Conservation (phyloP, 1,284 basidiomycete genomes). For the Boletus hoseneyae region DNA sequence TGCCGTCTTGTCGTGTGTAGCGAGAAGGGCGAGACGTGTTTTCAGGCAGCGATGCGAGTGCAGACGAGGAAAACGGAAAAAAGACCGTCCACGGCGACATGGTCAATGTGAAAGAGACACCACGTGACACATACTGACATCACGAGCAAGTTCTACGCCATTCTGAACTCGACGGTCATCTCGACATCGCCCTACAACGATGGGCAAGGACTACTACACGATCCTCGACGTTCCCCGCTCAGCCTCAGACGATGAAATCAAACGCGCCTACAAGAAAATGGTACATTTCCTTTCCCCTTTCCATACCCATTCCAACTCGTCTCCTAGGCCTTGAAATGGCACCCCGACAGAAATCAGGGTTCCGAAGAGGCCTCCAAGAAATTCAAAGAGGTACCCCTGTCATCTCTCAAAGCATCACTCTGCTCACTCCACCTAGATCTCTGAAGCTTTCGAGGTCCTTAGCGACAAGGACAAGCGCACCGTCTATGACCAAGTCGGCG, state of each 20-base stretch:
- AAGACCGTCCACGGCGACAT: slow-evolving; percentile 49
- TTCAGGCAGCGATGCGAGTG: slow-evolving; percentile 63
- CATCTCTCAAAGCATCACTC: too few relatives aligned
- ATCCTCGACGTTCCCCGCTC: slow-evolving; percentile 70
- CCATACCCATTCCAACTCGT: slow-evolving; percentile 42
- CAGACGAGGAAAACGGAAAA: slow-evolving; percentile 68
- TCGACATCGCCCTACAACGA: too few relatives aligned
- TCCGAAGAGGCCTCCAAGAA: slow-evolving; percentile 84
- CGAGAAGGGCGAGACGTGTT: slow-evolving; percentile 51
- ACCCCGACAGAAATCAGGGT: slow-evolving; percentile 86
- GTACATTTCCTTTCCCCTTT: slow-evolving; percentile 36
- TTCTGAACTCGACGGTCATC: too few relatives aligned
- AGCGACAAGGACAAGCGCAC: slow-evolving; percentile 91
- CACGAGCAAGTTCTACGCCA: too few relatives aligned
- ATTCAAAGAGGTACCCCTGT: slow-evolving; percentile 80
- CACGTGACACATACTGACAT: slow-evolving; percentile 25
- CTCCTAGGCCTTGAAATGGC: slow-evolving; percentile 80
- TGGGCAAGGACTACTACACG: slow-evolving; percentile 84
- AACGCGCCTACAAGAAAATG: slow-evolving; percentile 82
- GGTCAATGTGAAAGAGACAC: background rate
- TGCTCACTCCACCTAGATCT: slow-evolving; percentile 50
- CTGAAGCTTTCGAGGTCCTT: slow-evolving; percentile 96
- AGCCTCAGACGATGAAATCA: slow-evolving; percentile 82
- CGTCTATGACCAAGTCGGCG: slow-evolving; percentile 94
- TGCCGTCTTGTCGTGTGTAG: slow-evolving; percentile 66